These are phyloP conservation scores for Apiospora aurea DNA, from an alignment of 2,329 filamentous ascomycete genomes.

Conservation along the genomic window DNA sequence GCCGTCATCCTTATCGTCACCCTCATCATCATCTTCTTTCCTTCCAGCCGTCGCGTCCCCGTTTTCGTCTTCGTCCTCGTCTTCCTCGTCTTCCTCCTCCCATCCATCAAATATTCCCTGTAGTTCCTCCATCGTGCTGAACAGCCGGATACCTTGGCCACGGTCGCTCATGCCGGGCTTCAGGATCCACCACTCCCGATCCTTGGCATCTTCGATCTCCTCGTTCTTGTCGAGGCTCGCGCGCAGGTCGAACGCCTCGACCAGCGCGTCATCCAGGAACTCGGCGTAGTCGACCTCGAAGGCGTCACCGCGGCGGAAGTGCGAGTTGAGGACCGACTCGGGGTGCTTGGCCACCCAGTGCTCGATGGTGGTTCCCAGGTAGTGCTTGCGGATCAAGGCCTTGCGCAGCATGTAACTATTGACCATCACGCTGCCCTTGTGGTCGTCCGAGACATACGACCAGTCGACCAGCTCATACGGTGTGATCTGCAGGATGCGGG, in stretches of 20 bases:
- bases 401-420: conserved; percentile 97
- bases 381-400: conserved; percentile 95
- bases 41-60: conserved; percentile 33
- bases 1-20: conserved; percentile 51
- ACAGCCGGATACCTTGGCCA: conserved; percentile 90
- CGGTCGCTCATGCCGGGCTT: conserved; percentile 98
- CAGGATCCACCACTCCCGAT: conserved; percentile 92
- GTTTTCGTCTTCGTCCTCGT: conserved; percentile 61
- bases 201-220: conserved; percentile 36
- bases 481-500: conserved; percentile 76
- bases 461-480: conserved; percentile 92
- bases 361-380: conserved; percentile 81
- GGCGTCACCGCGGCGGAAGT: conserved; percentile 80
- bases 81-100: conserved; percentile 74
- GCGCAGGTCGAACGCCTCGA: conserved; percentile 87
- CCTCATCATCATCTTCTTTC: conserved; percentile 35
- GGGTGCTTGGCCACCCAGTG: conserved; percentile 90
- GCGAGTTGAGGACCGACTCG: conserved; percentile 67
- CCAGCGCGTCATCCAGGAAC: conserved; percentile 90
- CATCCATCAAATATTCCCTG: conserved; percentile 89
- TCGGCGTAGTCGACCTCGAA: conserved; percentile 98
- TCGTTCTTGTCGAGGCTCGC: conserved; percentile 79
- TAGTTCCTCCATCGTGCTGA: conserved; percentile 85
- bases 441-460: conserved; percentile 66
- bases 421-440: conserved; percentile 69